Evolutionary conservation across 495 filamentous ascomycete species (phyloP), one percentile per base, ranked within the genome.

Genomic region (Thermothielavioides terrestris): DNA sequence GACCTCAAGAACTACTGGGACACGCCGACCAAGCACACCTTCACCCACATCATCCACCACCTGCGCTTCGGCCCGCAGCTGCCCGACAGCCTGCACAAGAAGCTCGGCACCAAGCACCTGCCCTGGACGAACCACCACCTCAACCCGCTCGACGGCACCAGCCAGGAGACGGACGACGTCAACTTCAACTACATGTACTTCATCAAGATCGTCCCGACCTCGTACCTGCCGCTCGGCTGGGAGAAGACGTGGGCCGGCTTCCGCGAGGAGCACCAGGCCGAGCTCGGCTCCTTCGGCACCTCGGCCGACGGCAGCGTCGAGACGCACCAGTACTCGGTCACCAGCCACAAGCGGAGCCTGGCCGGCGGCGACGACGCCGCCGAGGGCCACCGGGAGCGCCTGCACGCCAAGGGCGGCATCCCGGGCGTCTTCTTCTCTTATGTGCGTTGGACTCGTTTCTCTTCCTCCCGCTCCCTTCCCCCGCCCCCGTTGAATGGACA

Each of bases 131-230:
- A 89, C 62, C 88, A 94, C 66, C 88, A 95, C 67, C 64, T 83
- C 25, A 96, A 97, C 66, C 92, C 92, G 2, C 77, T 99, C n/a
- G 94, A 99, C 57, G 74, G 73, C 41, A 87, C 85, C 8, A 68
- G 75, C 55, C 90, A 96, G 73, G 63, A 70, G 37, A 91, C 90
- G 9, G 68, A 81, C 20, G 89, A 95, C 55, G 79, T 85, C 42
- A 84, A 82, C 32, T 96, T 76, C 75, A 99, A 95, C 68, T 99
- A 83, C 63, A 95, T 96, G 90, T 99, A 99, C 73, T 99, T 97
- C 64, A 76, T 99, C 66, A 99, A 99, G 70, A 90, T 99, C 38
- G 92, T 99, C 30, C 85, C 84, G 8, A 99, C 92, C 14, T 88
- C 87, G 2, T 99, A 95, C 59, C 77, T 97, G 6, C 91, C 92